Evolutionary conservation across 2,329 filamentous ascomycete species (phyloP), one percentile per base, ranked within the genome.

Genomic region (Fusarium verticillioides): DNA sequence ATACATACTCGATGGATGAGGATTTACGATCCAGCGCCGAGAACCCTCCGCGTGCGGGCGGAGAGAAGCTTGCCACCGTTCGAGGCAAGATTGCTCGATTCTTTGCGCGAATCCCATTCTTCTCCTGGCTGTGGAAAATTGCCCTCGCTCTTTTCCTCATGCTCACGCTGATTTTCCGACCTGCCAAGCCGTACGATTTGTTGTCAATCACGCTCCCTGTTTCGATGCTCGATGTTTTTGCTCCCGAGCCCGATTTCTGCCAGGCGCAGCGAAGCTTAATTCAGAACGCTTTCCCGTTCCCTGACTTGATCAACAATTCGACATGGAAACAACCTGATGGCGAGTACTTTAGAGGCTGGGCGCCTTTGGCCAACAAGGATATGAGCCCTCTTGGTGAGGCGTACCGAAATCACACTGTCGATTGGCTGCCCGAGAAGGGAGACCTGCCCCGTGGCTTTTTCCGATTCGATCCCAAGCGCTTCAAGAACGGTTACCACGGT

Each of bases 261-360:
- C 36, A 60, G 10, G 75, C 77, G 13, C 77, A 78, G 36, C 67
- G 68, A 12, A 63, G 62, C 23, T 66, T 79, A 11, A 56, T 73
- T 21, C 42, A 71, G 9, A 81, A 77, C 40, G 60, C 69, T 8
- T 81, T 79, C 74, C 80, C 80, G 0, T 69, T 82, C n/a, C 80
- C 79, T 2, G 69, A 78, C 5, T 71, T 82, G 5, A 53, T 81
- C 26, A 58, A 70, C n/a, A 73, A 71, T 19, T 37, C 49, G 9
- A 62, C 39, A 11, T 82, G 80, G 79, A 76, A 78, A 30, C 34
- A 73, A 9, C 69, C 79, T 5, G 53, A 68, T 3, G 79, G 78
- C 3, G 62, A 79, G 23, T 82, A 79, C 58, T 81, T 76, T 63
- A 82, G 78, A 66, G 81, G 81, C 12, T 82, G 81, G 81, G 79